Base-by-base conservation (phyloP, 139 green algal species). In the Limnomonas spitsbergensis region DNA sequence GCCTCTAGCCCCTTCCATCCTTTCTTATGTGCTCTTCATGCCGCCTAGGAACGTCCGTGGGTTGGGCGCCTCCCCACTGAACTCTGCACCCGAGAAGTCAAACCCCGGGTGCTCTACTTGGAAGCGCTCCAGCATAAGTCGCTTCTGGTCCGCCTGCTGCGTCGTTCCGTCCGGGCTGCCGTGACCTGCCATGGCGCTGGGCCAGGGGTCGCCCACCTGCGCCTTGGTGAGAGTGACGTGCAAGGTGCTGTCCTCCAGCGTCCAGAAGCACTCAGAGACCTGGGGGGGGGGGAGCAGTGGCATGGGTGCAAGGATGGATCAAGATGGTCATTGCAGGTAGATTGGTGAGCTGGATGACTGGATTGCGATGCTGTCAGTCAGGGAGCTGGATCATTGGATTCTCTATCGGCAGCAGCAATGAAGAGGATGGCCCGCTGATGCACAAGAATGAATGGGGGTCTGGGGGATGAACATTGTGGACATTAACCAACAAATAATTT, bases 21-120 rank as follows among this genome's bases (percentile, higher is more conserved):
- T n/a, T n/a, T n/a, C n/a, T 29, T 32, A 1, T 29, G 66, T 26
- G 1, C 32, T 38, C 53, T 83, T 69, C 26, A 86, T 52, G 67
- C 91, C 92, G 0, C 88, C 84, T 92, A 98, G 93, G 77, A 98
- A 98, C 0, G 90, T 96, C 4, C 82, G 69, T 0, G 95, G 87
- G 75, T 98, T 91, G 1, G 95, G 95, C 2, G 85, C 88, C 29
- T 82, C 53, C 14, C 94, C 94, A 38, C 85, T 93, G 79, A 98
- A 94, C 20, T 87, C 79, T 1, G 95, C 95, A 20, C 82, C 83
- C 0, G 89, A 94, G 52, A 98, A 98, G 76, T 98, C 95, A 86
- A 98, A 98, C 1, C 95, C 95, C 0, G 95, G 94, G 80, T 98
- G 88, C 89, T 97, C 90, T 80, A 82, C 38, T 74, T 98, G 94